Evolutionary conservation across 208 protist species (phyloP).

Genomic region (Leishmania guyanensis): DNA sequence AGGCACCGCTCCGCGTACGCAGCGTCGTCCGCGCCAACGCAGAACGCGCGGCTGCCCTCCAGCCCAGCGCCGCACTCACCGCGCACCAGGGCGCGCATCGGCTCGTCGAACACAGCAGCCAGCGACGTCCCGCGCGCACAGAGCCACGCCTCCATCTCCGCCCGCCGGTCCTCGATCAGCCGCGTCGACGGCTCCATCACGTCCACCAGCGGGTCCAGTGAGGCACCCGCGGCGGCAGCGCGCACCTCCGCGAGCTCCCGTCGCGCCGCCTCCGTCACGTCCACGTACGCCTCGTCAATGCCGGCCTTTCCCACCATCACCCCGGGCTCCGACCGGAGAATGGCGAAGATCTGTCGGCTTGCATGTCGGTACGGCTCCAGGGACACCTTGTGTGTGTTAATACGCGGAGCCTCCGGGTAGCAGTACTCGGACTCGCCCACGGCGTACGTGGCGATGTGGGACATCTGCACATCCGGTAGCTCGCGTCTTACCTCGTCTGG

Average conservation of each 20-base stretch:
- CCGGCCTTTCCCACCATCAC: conserved; percentile 72
- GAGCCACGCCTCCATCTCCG: conserved; percentile 60
- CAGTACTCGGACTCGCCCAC: conserved; percentile 57
- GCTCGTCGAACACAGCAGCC: conserved; percentile 51
- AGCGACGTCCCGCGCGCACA: conserved; percentile 45
- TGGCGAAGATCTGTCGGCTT: conserved; percentile 69
- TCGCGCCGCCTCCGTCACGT: conserved; percentile 74
- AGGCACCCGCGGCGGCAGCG: conserved; percentile 15
- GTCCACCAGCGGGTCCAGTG: conserved; percentile 39
- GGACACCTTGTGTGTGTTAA: conserved; percentile 50
- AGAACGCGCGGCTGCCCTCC: conserved; percentile 42
- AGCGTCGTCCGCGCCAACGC: conserved; percentile 22
- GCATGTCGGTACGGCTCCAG: conserved; percentile 87
- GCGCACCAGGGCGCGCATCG: conserved; percentile 53
- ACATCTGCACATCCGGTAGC: conserved; percentile 56
- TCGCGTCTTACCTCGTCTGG: conserved; percentile 43
- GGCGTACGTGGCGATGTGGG: conserved; percentile 59
- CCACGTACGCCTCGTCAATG: conserved; percentile 90
- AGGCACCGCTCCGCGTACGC: conserved; percentile 45
- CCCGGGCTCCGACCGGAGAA: conserved; percentile 54
- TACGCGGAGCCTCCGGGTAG: conserved; percentile 45
- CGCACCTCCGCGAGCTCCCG: conserved; percentile 42
- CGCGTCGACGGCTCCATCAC: conserved; percentile 58
- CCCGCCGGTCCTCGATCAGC: conserved; percentile 56
- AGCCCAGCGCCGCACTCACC: conserved; percentile 19